These are phyloP conservation scores for Fusarium udum DNA, from an alignment of 2,329 filamentous ascomycete genomes.

Conservation along the genomic window DNA sequence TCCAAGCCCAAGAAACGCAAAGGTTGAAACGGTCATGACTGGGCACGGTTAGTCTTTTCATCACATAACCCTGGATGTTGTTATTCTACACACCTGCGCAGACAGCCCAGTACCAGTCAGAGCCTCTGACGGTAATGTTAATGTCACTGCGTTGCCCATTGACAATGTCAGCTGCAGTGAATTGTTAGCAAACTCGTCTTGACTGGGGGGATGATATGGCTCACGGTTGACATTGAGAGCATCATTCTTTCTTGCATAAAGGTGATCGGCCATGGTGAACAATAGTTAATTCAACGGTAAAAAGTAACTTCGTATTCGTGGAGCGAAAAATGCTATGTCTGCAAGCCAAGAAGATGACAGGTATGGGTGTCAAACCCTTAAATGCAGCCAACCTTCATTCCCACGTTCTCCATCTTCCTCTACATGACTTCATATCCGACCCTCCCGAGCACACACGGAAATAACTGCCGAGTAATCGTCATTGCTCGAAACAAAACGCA, in stretches of 20 bases:
- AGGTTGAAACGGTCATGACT: conserved; percentile 64
- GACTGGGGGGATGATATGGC: rapidly evolving
- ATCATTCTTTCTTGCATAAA: conserved; percentile 1
- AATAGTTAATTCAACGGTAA: background rate
- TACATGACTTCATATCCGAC: conserved; percentile 17
- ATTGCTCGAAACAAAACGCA: background rate
- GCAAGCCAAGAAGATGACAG: background rate
- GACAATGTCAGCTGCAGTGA: background rate
- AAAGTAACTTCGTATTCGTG: background rate
- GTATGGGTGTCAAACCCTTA: background rate
- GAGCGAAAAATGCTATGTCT: background rate
- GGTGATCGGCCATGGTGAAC: background rate
- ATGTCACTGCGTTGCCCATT: conserved; percentile 54
- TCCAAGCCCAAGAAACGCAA: conserved; percentile 62
- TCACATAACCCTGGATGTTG: rapidly evolving
- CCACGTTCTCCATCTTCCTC: background rate
- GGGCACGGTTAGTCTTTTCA: conserved; percentile 55
- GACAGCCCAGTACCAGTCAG: conserved; percentile 68
- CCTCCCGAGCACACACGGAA: background rate
- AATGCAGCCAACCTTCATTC: background rate
- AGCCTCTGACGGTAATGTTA: conserved; percentile 66
- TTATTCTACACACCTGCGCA: background rate
- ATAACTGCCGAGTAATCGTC: conserved; percentile 20
- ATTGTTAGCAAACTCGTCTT: rapidly evolving
- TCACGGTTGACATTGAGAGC: conserved; percentile 20